These are phyloP conservation scores for Apiospora phragmitis DNA, from an alignment of 2,329 filamentous ascomycete species.

Conservation along the genomic window DNA sequence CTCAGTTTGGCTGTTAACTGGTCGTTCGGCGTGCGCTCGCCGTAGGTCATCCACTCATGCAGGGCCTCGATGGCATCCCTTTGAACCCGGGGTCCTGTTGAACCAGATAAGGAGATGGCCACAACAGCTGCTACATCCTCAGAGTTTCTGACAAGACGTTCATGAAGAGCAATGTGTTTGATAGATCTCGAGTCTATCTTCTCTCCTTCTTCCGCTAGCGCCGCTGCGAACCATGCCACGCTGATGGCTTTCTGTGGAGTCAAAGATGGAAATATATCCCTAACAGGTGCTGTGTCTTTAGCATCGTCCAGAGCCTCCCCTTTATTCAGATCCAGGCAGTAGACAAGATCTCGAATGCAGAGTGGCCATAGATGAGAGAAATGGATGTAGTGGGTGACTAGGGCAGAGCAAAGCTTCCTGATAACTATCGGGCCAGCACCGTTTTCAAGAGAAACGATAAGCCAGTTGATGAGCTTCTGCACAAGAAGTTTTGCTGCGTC, in stretches of 20 bases:
- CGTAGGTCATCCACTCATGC: slow-evolving; percentile 74
- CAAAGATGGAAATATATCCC: slow-evolving; percentile 46
- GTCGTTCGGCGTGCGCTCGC: slow-evolving; percentile 61
- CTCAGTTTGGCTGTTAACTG: slow-evolving; percentile 60
- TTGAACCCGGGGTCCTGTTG: slow-evolving; percentile 31
- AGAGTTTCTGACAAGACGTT: slow-evolving; percentile 51
- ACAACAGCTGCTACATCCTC: slow-evolving; percentile 51
- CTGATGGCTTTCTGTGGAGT: slow-evolving; percentile 53
- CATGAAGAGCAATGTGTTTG: slow-evolving; percentile 50
- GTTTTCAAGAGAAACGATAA: slow-evolving; percentile 54
- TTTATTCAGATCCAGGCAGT: slow-evolving; percentile 53
- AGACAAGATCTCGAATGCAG: slow-evolving; percentile 64
- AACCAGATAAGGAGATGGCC: slow-evolving; percentile 35
- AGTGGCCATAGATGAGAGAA: slow-evolving; percentile 67
- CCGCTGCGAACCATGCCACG: slow-evolving; percentile 64
- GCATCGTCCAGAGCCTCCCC: slow-evolving; percentile 49
- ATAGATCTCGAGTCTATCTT: slow-evolving; percentile 65
- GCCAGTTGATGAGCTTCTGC: slow-evolving; percentile 62
- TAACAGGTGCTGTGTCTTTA: slow-evolving; percentile 42
- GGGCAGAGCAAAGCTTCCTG: slow-evolving; percentile 74
- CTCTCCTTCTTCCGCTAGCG: slow-evolving; percentile 65
- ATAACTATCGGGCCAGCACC: slow-evolving; percentile 61
- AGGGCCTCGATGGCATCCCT: slow-evolving; percentile 61
- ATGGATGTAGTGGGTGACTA: slow-evolving; percentile 74
- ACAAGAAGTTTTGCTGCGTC: slow-evolving; percentile 61